Percentiles rank a stretch among this genome's conserved stretches.
phyloP scores from a whole-genome alignment of 176 grass and related monocot species.

The Triticum urartu region DNA sequence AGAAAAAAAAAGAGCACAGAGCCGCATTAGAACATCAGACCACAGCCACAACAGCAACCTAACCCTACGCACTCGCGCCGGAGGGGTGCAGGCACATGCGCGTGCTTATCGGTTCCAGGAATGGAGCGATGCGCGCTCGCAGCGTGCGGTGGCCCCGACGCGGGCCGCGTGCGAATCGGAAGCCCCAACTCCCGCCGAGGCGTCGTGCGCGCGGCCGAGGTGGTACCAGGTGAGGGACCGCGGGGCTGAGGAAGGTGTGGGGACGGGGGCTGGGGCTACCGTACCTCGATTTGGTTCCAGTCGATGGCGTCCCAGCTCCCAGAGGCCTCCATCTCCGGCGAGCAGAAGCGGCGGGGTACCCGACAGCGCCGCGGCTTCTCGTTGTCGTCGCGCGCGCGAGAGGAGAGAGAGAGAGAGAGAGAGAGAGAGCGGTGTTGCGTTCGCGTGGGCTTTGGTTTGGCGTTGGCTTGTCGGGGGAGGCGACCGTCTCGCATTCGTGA shows the following conservation, averaged over 20 bases:
- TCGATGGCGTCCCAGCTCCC: conserved; percentile 59
- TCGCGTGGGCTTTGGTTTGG: conserved; percentile 2
- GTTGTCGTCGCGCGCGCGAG: conserved; percentile 18
- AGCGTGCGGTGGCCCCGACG: background rate
- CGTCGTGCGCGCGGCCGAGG: background rate
- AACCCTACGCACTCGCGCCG: background rate
- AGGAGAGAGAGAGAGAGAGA: background rate
- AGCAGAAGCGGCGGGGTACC: conserved; percentile 2
- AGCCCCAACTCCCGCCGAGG: background rate
- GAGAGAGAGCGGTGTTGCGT: background rate
- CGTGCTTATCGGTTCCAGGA: background rate
- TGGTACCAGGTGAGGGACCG: background rate
- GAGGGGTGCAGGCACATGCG: background rate
- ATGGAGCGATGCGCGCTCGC: background rate
- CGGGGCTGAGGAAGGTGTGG: background rate
- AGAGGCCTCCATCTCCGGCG: conserved; percentile 52
- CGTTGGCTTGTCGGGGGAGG: conserved; percentile 12
- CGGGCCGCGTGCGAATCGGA: background rate
- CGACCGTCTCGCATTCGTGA: background rate
- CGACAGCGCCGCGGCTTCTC: conserved; percentile 16
- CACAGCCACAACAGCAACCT: background rate
- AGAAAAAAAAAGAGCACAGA: background rate
- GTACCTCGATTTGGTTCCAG: conserved; percentile 63
- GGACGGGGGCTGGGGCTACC: background rate
- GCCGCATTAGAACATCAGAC: background rate